Evolutionary conservation across 208 protist species (phyloP).

Genomic region (Acanthamoeba healyi): DNA sequence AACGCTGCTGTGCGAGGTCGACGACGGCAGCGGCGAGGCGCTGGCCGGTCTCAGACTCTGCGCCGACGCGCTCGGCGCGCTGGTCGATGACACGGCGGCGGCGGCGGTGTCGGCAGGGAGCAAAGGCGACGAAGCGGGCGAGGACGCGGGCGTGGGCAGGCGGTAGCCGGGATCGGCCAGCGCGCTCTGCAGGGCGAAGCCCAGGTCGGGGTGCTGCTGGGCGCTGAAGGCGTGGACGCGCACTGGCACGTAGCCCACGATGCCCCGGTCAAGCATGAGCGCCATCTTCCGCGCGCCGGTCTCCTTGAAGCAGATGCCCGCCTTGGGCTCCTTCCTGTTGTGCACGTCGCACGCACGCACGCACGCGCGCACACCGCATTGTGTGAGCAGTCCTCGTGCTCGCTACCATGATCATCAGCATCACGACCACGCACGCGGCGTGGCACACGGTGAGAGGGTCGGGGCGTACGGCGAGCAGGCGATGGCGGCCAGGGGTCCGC

Average conservation of each 20-base stretch:
- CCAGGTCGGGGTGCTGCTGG: background rate
- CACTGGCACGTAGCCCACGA: conserved; percentile 36
- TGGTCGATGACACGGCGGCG: background rate
- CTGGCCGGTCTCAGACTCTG: background rate
- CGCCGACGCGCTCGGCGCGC: background rate
- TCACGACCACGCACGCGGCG: background rate
- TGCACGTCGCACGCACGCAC: background rate
- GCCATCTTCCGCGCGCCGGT: background rate
- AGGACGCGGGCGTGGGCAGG: background rate
- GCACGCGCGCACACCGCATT: background rate
- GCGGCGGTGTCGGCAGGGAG: background rate
- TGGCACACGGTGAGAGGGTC: too few relatives aligned
- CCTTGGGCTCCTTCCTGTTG: background rate
- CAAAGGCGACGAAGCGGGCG: background rate
- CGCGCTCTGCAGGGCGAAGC: background rate
- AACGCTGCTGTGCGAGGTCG: too few relatives aligned
- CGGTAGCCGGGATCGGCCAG: background rate
- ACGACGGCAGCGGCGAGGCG: background rate
- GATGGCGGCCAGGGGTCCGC: background rate
- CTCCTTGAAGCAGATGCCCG: background rate
- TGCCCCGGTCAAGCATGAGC: background rate
- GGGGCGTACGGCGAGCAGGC: background rate
- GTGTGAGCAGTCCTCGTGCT: too few relatives aligned
- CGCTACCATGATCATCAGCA: too few relatives aligned
- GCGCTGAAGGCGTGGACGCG: background rate